These are phyloP conservation scores for Sherardia arvensis DNA, from an alignment of 257 asterid genomes.

Conservation along the genomic window DNA sequence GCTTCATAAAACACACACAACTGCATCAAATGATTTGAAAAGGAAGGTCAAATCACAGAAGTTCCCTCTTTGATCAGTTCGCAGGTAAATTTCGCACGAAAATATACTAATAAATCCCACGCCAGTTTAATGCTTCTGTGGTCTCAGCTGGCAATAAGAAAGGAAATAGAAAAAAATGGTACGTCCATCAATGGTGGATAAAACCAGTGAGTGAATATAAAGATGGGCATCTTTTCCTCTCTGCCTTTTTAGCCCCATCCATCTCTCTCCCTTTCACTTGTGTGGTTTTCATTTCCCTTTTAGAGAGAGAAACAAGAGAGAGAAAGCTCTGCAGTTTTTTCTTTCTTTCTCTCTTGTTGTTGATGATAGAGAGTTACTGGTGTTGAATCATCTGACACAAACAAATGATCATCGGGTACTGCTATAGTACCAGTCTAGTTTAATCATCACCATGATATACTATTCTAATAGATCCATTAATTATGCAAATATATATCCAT, in stretches of 20 bases:
- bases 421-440: background rate
- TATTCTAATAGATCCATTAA: background rate
- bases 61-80: constrained; percentile 35
- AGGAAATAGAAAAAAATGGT: constrained; percentile 6
- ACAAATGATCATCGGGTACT: constrained; percentile 10
- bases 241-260: constrained; percentile 42
- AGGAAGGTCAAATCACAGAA: constrained; percentile 57
- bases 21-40: constrained; percentile 53
- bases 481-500: background rate
- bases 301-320: constrained; percentile 21
- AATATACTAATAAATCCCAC: constrained; percentile 2
- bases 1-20: constrained; percentile 17
- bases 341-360: background rate
- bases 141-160: background rate
- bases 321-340: background rate
- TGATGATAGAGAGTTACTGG: constrained; percentile 24
- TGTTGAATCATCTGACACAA: constrained; percentile 19
- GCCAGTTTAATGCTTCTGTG: background rate
- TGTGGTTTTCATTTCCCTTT: constrained; percentile 22
- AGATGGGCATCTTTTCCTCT: constrained; percentile 36
- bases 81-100: constrained; percentile 20
- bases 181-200: constrained; percentile 22
- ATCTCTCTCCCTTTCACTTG: constrained; percentile 19
- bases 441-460: background rate
- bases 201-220: constrained; percentile 42